Evolutionary conservation across 306 rosid genomes (phyloP).

Genomic region (Fragaria vesca): DNA sequence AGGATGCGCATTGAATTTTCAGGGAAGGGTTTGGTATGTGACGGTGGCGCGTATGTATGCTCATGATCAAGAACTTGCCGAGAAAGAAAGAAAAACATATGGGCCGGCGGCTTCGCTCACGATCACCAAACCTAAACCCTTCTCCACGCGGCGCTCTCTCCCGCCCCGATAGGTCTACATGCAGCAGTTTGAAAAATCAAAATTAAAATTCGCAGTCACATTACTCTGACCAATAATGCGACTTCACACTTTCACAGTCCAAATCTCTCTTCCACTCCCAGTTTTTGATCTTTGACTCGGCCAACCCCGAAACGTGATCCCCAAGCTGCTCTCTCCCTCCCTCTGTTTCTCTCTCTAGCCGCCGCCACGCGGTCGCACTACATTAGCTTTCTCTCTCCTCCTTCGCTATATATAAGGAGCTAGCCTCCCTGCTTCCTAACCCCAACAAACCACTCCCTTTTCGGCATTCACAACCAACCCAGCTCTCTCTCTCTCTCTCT

Average conservation of each 20-base stretch:
- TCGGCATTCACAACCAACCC: not conserved
- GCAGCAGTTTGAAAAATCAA: not conserved
- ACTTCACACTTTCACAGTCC: not conserved
- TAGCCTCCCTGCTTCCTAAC: not conserved
- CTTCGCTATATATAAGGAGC: conserved; percentile 17
- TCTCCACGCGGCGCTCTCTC: conserved; percentile 31
- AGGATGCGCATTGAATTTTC: not conserved
- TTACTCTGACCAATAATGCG: conserved; percentile 5
- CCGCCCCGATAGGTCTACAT: not conserved
- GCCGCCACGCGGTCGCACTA: conserved; percentile 1
- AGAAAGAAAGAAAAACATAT: conserved; percentile 9
- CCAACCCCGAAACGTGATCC: conserved; percentile 32
- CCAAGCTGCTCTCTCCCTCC: conserved; percentile 26
- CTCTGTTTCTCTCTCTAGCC: conserved; percentile 10
- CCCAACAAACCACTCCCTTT: not conserved
- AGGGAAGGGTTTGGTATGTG: conserved; percentile 7
- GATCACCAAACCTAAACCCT: conserved; percentile 22
- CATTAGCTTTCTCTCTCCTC: conserved; percentile 1
- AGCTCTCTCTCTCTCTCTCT: not conserved
- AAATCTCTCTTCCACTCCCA: not conserved
- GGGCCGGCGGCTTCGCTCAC: conserved; percentile 33
- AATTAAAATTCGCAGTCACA: not conserved
- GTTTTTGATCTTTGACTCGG: conserved; percentile 35
- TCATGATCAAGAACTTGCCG: not conserved
- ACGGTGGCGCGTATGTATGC: conserved; percentile 25